phyloP scores from a whole-genome alignment of 345 rosid genomes.

The Moricandia arvensis region DNA sequence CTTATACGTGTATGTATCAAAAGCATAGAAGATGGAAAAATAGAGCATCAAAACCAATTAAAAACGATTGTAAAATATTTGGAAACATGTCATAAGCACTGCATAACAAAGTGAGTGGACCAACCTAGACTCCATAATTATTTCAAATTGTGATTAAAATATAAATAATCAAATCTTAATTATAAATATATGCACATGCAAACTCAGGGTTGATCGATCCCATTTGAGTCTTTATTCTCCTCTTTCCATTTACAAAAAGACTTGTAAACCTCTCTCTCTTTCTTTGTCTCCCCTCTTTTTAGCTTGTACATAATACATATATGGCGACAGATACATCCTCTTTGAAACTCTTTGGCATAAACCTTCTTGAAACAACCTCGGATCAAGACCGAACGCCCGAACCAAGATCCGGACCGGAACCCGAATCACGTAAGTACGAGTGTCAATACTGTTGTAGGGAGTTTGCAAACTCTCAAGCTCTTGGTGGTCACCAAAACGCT shows the following conservation, averaged over 20 bases:
- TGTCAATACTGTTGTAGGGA: constrained; percentile 78
- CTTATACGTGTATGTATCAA: constrained; percentile 11
- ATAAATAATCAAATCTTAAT: not conserved
- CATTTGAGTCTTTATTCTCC: constrained; percentile 38
- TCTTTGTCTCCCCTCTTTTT: not conserved
- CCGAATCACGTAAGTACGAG: constrained; percentile 68
- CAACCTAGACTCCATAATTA: constrained; percentile 35
- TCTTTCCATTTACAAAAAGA: constrained; percentile 26
- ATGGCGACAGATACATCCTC: constrained; percentile 35
- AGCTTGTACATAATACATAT: constrained; percentile 32
- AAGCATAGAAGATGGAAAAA: constrained; percentile 16
- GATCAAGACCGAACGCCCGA: constrained; percentile 10
- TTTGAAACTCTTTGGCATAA: constrained; percentile 64
- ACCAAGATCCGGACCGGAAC: constrained; percentile 31
- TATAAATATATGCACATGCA: constrained; percentile 38
- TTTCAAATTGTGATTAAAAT: constrained; percentile 10
- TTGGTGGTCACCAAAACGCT: constrained; percentile 86
- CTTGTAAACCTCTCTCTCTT: constrained; percentile 2
- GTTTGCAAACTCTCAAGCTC: constrained; percentile 76
- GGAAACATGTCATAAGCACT: constrained; percentile 31
- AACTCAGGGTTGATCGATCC: constrained; percentile 30
- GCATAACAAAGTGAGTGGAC: constrained; percentile 37
- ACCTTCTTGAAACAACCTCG: constrained; percentile 43
- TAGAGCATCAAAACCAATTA: not conserved
- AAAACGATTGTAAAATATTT: constrained; percentile 13